Percentiles rank a stretch among this genome's conserved stretches.
Conservation (phyloP, 495 filamentous ascomycete species). For the Aspergillus carlsbadensis region DNA sequence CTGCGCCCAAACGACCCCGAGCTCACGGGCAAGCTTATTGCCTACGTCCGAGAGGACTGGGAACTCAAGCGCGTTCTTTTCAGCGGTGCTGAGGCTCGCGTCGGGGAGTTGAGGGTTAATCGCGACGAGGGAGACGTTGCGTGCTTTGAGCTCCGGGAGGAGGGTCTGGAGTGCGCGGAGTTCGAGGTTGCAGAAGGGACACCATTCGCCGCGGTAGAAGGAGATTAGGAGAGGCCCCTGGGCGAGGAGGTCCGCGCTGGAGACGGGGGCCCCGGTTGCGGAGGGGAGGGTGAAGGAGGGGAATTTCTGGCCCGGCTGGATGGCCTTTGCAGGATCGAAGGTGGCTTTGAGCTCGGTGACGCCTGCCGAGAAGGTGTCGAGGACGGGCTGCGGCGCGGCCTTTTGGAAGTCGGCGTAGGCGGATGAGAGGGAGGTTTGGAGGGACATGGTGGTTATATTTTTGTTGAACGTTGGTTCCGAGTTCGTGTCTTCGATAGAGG, state of each 20-base stretch:
- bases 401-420: slow-evolving; percentile 5
- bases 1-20: neutral
- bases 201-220: slow-evolving; percentile 47
- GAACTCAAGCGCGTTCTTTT: slow-evolving; percentile 37
- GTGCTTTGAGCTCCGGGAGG: slow-evolving; percentile 29
- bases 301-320: slow-evolving; percentile 30
- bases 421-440: neutral
- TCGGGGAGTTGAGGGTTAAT: slow-evolving; percentile 40
- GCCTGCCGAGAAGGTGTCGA: neutral
- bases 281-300: slow-evolving; percentile 30
- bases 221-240: slow-evolving; percentile 39
- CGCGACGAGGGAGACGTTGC: slow-evolving; percentile 38
- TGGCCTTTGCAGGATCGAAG: slow-evolving; percentile 24
- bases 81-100: slow-evolving; percentile 23
- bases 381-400: neutral
- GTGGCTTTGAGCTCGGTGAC: neutral
- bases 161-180: slow-evolving; percentile 28
- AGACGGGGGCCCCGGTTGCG: slow-evolving; percentile 26
- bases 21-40: slow-evolving; percentile 31
- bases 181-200: slow-evolving; percentile 42
- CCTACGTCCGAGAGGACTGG: slow-evolving; percentile 37
- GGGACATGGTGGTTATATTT: too few species aligned
- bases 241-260: slow-evolving; percentile 27
- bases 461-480: too few species aligned
- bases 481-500: too few species aligned